A percentile compares a stretch with the other conserved stretches of the same genome.
Evolutionary conservation across 2,329 filamentous ascomycete species (phyloP).

Genomic region (Diaporthe australafricana): DNA sequence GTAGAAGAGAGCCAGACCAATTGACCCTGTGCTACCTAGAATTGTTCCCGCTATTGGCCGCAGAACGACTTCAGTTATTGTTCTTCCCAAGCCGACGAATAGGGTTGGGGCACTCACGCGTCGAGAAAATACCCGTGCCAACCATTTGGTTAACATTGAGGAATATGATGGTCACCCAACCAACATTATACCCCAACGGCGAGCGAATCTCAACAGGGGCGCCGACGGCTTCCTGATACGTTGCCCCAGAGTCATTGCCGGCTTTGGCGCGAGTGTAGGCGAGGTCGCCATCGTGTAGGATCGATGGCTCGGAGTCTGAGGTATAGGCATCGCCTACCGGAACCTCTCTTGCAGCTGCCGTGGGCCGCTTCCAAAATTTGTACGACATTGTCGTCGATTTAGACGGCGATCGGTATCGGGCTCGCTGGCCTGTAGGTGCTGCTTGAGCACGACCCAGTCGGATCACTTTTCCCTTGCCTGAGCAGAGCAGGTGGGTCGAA

Average conservation of each 20-base stretch:
- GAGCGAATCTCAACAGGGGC: constrained; percentile 70
- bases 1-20: constrained; percentile 25
- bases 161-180: constrained; percentile 67
- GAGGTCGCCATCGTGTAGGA: constrained; percentile 53
- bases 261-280: constrained; percentile 52
- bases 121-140: constrained; percentile 68
- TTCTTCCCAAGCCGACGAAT: background rate
- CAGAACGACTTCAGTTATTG: background rate
- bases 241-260: constrained; percentile 50
- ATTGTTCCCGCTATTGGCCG: background rate
- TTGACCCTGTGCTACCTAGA: background rate
- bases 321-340: background rate
- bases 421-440: background rate
- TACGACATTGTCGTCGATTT: constrained; percentile 37
- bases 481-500: background rate
- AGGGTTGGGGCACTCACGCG: background rate
- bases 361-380: constrained; percentile 40
- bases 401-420: background rate
- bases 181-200: constrained; percentile 70
- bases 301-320: constrained; percentile 43
- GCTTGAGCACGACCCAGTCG: background rate
- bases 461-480: background rate
- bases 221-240: constrained; percentile 71
- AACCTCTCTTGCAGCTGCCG: constrained; percentile 4
- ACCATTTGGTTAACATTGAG: constrained; percentile 71